Percentiles rank a stretch among this genome's conserved stretches.
These are phyloP conservation scores for Porcisia deanei DNA, from an alignment of 208 protist species.

Conservation along the genomic window DNA sequence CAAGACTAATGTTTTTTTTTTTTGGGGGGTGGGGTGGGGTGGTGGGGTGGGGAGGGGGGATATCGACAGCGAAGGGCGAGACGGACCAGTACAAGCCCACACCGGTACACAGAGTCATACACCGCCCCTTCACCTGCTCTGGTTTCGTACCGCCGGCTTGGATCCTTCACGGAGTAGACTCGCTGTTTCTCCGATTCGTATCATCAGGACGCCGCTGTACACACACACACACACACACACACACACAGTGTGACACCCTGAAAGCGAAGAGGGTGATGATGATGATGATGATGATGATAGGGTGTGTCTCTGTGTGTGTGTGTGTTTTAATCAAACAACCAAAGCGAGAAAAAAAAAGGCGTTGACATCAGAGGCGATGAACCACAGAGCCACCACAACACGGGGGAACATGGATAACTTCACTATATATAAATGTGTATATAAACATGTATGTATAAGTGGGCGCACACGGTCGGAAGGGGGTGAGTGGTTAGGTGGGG, in stretches of 20 bases:
- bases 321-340: too few species aligned
- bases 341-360: neutral
- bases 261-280: neutral
- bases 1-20: too few species aligned
- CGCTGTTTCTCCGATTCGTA: neutral
- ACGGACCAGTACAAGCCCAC: neutral
- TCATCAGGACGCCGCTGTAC: neutral
- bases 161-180: neutral
- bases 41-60: neutral
- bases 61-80: neutral
- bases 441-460: conserved; percentile 5
- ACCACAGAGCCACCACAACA: too few species aligned
- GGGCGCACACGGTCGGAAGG: too few species aligned
- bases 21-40: neutral
- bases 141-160: neutral
- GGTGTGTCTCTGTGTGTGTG: neutral
- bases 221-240: conserved; percentile 5
- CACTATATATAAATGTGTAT: neutral
- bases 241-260: neutral
- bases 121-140: neutral
- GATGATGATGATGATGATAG: neutral
- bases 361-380: neutral
- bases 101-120: neutral
- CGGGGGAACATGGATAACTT: neutral
- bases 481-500: too few species aligned